Conservation (phyloP, 176 grass and related monocot species). For the Lolium perenne region DNA sequence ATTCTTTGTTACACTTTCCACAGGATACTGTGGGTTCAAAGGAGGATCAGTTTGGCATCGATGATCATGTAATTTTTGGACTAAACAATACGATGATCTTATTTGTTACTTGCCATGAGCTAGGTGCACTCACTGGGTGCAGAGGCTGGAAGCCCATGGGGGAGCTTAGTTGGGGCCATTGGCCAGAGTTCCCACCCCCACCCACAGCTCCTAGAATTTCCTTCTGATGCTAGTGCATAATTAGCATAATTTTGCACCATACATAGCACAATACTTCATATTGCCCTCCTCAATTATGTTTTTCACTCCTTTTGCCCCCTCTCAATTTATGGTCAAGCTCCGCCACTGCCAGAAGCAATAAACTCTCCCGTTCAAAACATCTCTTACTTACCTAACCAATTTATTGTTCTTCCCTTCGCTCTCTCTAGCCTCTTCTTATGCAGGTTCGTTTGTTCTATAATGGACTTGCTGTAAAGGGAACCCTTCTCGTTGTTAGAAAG, state of each 20-base stretch:
- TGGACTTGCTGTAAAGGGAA: conserved; percentile 77
- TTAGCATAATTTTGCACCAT: background rate
- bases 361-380: background rate
- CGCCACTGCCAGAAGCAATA: background rate
- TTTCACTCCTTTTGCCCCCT: background rate
- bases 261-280: background rate
- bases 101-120: background rate
- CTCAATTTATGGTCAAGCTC: background rate
- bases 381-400: background rate
- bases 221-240: background rate
- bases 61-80: conserved; percentile 11
- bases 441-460: conserved; percentile 82
- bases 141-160: too few species aligned
- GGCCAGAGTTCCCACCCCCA: too few species aligned
- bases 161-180: too few species aligned
- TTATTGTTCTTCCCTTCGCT: background rate
- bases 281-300: background rate
- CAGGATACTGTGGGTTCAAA: conserved; percentile 37
- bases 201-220: background rate
- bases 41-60: conserved; percentile 10
- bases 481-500: conserved; percentile 59
- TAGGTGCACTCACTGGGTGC: background rate
- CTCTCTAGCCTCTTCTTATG: conserved; percentile 78
- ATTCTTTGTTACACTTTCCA: background rate
- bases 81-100: background rate